Percentiles rank a stretch among this genome's conserved stretches.
These are phyloP conservation scores for Sugiyamaella lignohabitans DNA, from an alignment of 805 yeast genomes.

Conservation along the genomic window DNA sequence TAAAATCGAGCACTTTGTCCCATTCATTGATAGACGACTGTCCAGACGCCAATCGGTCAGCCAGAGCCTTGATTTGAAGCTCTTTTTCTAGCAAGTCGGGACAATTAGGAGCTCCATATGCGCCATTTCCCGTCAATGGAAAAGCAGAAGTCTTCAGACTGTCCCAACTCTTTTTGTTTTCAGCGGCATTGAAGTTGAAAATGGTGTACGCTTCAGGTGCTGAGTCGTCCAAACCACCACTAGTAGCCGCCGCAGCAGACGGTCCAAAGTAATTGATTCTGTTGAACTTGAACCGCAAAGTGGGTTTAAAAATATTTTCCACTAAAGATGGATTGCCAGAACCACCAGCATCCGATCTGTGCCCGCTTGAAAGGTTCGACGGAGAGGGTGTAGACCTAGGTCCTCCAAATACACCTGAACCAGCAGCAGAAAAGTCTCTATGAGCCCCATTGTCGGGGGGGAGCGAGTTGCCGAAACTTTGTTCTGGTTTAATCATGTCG, in stretches of 20 bases:
- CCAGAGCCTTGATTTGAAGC: constrained; percentile 1
- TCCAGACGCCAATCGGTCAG: constrained; percentile 1
- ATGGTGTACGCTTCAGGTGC: constrained; percentile 9
- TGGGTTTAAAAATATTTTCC: constrained; percentile 2
- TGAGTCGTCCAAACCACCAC: constrained; percentile 8
- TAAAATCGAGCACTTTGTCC: constrained; percentile 13
- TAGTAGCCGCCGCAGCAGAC: constrained; percentile 5
- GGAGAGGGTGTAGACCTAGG: constrained; percentile 1
- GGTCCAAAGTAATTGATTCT: constrained; percentile 12
- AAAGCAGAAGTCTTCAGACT: background rate
- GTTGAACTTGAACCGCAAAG: constrained; percentile 7
- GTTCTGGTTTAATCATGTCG: background rate
- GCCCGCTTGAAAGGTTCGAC: too few relatives aligned
- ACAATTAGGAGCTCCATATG: background rate
- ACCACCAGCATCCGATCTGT: too few relatives aligned
- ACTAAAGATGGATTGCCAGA: background rate
- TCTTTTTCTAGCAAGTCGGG: background rate
- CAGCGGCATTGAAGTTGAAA: constrained; percentile 7
- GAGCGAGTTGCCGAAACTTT: too few relatives aligned
- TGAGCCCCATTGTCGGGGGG: background rate
- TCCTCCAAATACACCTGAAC: background rate
- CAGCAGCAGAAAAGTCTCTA: background rate
- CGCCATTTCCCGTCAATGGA: background rate
- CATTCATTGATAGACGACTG: constrained; percentile 6
- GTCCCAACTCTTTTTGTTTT: constrained; percentile 6